Evolutionary conservation across 192 early-diverging fungal genomes (phyloP), one percentile per base, ranked within the genome.

Genomic region (Pilobolus umbonatus): DNA sequence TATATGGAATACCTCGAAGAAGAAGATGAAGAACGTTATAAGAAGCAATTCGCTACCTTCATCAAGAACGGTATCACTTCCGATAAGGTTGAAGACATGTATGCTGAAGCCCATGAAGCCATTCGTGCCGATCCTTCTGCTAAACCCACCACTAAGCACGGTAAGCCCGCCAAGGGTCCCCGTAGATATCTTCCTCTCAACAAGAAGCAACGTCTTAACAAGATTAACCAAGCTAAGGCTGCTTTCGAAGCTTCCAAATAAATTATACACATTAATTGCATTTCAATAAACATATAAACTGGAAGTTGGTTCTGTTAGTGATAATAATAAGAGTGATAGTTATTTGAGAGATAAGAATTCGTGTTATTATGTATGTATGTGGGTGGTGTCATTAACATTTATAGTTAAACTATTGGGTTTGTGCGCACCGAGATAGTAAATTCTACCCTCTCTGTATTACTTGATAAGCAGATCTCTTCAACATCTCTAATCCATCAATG

Each of bases 1-100:
- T 99, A 95, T 87, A 99, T 99, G 94, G 89, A 88, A 68, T 82
- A 85, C 80, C 91, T 99, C 64, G 85, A 94, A 79, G 95, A 97
- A 77, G 96, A 99, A 80, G 96, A 99, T 74, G 94, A 95, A 82
- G 96, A 99, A 73, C 82, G 85, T 56, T 97, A 90, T 86, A 96
- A 94, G 83, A 78, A 85, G 64, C 94, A 96, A 76, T 99, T 99
- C 76, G 81, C 93, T 60, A 81, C 79, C 69, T 97, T 88, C 88
- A 82, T 99, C 69, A 92, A 84, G 77, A 80, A 84, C 54, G 95
- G 87, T 55, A 77, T 97, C 62, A 70, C 81, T 47, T 79, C 92
- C 53, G 96, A 96, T 66, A 88, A 87, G 70, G 77, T 99, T 55
- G 96, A 99, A 82, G 94, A 90, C 61, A 83, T 96, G 78, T 99